Evolutionary conservation across 352 stramenopile species (phyloP).

Genomic region (Ochromonadaceae sp.): DNA sequence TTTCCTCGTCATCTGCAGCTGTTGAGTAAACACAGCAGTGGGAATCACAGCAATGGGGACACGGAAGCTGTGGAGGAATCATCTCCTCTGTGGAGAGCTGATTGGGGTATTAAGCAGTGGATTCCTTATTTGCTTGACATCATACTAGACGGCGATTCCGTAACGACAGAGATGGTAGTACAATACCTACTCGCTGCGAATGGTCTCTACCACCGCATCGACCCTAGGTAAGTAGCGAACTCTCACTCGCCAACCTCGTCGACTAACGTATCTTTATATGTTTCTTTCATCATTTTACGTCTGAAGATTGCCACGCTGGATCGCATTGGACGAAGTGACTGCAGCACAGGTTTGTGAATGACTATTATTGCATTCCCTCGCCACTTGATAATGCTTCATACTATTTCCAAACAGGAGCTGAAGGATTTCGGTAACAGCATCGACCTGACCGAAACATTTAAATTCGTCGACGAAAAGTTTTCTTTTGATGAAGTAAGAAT

Average conservation of each 20-base stretch:
- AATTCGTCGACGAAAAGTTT: slow-evolving; percentile 9
- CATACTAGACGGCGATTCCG: neutral
- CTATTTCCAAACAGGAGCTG: too few relatives aligned
- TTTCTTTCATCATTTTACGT: too few relatives aligned
- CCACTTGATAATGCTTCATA: too few relatives aligned
- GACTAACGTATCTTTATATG: too few relatives aligned
- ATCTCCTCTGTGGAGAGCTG: neutral
- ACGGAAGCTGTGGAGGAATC: neutral
- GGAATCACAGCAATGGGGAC: neutral
- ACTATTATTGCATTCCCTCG: too few relatives aligned
- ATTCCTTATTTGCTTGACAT: slow-evolving; percentile 7
- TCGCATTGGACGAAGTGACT: too few relatives aligned
- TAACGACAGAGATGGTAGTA: slow-evolving; percentile 11
- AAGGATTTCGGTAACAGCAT: neutral
- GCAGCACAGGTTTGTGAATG: too few relatives aligned
- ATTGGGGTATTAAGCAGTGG: slow-evolving; percentile 14
- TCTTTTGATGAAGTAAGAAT: neutral
- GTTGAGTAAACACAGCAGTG: neutral
- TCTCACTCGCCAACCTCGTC: too few relatives aligned
- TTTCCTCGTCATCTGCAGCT: neutral
- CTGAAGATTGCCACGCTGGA: too few relatives aligned
- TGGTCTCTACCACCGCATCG: neutral
- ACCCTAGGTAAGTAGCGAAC: slow-evolving; percentile 7
- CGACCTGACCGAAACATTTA: neutral
- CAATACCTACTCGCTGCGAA: slow-evolving; percentile 8